phyloP scores from a whole-genome alignment of 768 basidiomycete genomes.

The Pleurotus platypus region DNA sequence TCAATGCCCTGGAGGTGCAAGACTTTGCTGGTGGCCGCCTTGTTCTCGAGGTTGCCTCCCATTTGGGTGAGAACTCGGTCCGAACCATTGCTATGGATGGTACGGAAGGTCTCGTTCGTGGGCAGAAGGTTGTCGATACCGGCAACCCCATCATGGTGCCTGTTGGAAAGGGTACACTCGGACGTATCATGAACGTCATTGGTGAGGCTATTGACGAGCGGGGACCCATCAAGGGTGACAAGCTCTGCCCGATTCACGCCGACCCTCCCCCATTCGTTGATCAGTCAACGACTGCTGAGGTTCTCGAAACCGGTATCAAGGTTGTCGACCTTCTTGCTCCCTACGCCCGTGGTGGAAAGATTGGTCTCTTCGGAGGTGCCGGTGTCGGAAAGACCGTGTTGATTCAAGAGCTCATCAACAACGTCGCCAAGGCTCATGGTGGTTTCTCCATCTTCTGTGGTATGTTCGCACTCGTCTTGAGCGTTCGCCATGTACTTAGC shows the following conservation, averaged over 20 bases:
- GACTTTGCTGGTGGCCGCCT: conserved; percentile 93
- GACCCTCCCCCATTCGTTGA: conserved; percentile 97
- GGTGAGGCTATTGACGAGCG: conserved; percentile 99
- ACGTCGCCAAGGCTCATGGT: conserved; percentile 99
- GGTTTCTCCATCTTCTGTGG: conserved; percentile 99
- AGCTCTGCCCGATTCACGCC: conserved; percentile 90
- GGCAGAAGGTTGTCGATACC: conserved; percentile 95
- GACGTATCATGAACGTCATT: conserved; percentile 99
- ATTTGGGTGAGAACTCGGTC: conserved; percentile 98
- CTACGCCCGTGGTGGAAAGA: conserved; percentile 99
- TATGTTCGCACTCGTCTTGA: conserved; percentile 28
- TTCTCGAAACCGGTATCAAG: conserved; percentile 99
- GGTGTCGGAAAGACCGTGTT: conserved; percentile 99
- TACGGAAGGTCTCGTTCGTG: conserved; percentile 99
- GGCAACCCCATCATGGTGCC: conserved; percentile 96
- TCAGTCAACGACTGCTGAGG: conserved; percentile 98
- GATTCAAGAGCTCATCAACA: conserved; percentile 99
- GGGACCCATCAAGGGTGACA: conserved; percentile 96
- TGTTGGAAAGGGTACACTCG: conserved; percentile 90
- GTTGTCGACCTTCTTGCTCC: conserved; percentile 99
- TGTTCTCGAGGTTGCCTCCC: conserved; percentile 98
- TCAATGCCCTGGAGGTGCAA: conserved; percentile 98
- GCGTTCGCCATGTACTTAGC: background rate
- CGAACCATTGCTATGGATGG: conserved; percentile 99
- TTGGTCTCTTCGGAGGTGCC: conserved; percentile 99